Evolutionary conservation across 2,329 filamentous ascomycete species (phyloP).

Genomic region (Zymoseptoria pseudotritici): DNA sequence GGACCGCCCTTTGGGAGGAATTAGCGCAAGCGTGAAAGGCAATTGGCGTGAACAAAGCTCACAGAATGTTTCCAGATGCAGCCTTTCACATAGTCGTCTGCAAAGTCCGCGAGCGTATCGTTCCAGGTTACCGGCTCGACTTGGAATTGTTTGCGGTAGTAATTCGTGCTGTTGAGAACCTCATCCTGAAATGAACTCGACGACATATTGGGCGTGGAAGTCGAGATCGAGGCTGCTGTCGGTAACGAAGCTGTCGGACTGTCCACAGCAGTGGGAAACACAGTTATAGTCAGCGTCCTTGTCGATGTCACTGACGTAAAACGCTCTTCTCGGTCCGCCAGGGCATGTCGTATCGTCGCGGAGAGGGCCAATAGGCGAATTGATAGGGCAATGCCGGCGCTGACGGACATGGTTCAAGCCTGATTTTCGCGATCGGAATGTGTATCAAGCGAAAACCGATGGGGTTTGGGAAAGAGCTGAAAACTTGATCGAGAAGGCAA

Average conservation of each 20-base stretch:
- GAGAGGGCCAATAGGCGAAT: background rate
- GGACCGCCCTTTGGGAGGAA: conserved; percentile 18
- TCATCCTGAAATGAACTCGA: conserved; percentile 10
- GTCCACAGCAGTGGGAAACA: background rate
- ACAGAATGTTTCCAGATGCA: conserved; percentile 28
- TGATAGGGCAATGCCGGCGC: background rate
- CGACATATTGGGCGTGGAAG: conserved; percentile 3
- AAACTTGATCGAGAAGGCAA: background rate
- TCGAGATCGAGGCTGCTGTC: background rate
- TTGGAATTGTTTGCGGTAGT: conserved; percentile 20
- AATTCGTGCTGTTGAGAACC: conserved; percentile 29
- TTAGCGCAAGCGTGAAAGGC: background rate
- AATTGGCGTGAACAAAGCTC: background rate
- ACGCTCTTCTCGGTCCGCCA: background rate
- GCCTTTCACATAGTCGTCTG: conserved; percentile 21
- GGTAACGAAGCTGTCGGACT: background rate
- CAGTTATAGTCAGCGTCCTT: background rate
- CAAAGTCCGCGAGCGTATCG: conserved; percentile 21
- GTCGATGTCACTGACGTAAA: background rate
- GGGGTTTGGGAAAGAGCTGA: background rate
- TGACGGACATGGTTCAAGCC: background rate
- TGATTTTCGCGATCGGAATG: background rate
- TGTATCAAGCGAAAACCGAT: background rate
- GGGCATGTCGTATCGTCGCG: background rate
- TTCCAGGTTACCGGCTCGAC: conserved; percentile 23